Evolutionary conservation across 176 grass and related monocot genomes (phyloP).

Genomic region (Thalia dealbata): DNA sequence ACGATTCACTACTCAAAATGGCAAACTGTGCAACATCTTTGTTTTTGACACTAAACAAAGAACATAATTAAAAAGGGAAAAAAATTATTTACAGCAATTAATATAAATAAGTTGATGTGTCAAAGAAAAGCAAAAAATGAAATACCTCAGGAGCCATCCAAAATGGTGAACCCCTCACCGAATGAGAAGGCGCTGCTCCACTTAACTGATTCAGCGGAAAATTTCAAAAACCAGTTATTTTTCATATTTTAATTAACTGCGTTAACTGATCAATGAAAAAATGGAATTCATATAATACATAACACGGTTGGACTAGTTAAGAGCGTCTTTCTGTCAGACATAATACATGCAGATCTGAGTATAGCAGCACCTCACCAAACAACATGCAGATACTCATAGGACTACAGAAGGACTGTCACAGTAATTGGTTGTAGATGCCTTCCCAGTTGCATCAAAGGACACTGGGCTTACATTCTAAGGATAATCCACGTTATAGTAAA

Average conservation of each 20-base stretch:
- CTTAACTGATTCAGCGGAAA: constrained; percentile 43
- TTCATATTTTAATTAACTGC: neutral
- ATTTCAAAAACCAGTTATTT: neutral
- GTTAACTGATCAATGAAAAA: neutral
- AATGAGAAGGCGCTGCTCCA: constrained; percentile 70
- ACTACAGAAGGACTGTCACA: neutral
- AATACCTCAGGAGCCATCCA: constrained; percentile 97
- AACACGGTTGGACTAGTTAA: too few relatives aligned
- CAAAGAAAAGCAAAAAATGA: constrained; percentile 7
- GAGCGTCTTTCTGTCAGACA: neutral
- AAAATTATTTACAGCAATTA: neutral
- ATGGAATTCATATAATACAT: too few relatives aligned
- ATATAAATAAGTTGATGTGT: neutral
- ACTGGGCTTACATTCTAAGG: neutral
- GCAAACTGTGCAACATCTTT: neutral
- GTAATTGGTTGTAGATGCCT: too few relatives aligned
- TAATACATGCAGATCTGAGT: neutral
- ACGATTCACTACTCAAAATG: neutral
- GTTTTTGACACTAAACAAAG: neutral
- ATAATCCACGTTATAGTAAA: neutral
- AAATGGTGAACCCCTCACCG: constrained; percentile 84
- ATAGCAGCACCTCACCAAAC: neutral
- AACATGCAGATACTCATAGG: neutral
- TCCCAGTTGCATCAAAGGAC: too few relatives aligned
- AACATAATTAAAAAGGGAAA: neutral